Conservation (phyloP, 1,284 basidiomycete species). For the Ceratobasidium sp. region DNA sequence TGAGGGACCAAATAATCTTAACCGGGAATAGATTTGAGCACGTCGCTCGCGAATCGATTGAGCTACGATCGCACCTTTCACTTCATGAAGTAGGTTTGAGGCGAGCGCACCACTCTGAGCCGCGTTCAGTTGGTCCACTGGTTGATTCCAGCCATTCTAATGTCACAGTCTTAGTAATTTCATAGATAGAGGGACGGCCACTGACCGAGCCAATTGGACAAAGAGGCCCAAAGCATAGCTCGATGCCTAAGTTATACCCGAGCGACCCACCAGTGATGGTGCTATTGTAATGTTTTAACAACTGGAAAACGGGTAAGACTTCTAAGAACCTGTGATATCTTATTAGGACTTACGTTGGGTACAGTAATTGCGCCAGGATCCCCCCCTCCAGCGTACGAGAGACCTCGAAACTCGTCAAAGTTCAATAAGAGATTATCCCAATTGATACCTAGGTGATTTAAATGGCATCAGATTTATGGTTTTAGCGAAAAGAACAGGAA, state of each 20-base stretch:
- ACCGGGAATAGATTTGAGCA: too few relatives aligned
- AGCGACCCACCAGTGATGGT: constrained; percentile 44
- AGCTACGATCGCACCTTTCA: constrained; percentile 36
- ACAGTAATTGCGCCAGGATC: constrained; percentile 56
- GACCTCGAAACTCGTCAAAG: constrained; percentile 57
- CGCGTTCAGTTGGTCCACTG: constrained; percentile 49
- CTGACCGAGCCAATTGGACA: constrained; percentile 38
- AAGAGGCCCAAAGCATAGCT: constrained; percentile 49
- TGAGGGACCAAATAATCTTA: constrained; percentile 56
- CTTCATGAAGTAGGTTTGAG: constrained; percentile 49
- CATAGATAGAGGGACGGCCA: not conserved
- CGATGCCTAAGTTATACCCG: constrained; percentile 45
- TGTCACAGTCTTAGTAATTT: not conserved
- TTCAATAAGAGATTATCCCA: constrained; percentile 45
- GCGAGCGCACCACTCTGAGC: constrained; percentile 49
- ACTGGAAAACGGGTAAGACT: constrained; percentile 18
- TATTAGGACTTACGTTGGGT: constrained; percentile 51
- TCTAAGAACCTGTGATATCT: not conserved
- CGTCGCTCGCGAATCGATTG: too few relatives aligned
- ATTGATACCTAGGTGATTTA: constrained; percentile 21
- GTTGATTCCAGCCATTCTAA: constrained; percentile 48
- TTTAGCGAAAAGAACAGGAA: not conserved
- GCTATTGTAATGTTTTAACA: constrained; percentile 48
- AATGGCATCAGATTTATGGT: not conserved
- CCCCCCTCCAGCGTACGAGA: constrained; percentile 57